These are phyloP conservation scores for Boletus rufocinnamomeus DNA, from an alignment of 768 basidiomycete genomes.

Conservation along the genomic window DNA sequence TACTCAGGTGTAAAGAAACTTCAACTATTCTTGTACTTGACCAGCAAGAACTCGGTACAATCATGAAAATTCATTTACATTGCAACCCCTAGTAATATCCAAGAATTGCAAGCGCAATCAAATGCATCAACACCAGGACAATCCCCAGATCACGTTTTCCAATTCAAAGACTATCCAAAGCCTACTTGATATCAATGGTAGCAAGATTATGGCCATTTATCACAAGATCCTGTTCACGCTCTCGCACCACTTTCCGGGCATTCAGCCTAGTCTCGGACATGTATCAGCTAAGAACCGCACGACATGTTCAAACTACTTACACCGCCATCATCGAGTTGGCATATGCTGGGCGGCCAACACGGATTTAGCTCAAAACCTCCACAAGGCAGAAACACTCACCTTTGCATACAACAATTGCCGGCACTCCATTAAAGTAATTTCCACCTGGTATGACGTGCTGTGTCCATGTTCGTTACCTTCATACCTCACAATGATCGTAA, in stretches of 20 bases:
- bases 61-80: no score
- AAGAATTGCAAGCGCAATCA: background rate
- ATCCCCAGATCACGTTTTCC: background rate
- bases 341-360: constrained; percentile 1
- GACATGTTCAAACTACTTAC: background rate
- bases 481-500: background rate
- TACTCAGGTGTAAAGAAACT: no score
- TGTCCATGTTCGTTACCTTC: background rate
- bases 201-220: background rate
- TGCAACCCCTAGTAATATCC: no score
- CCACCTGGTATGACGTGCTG: constrained; percentile 3
- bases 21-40: no score
- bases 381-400: background rate
- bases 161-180: no score
- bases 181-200: background rate
- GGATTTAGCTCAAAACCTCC: background rate
- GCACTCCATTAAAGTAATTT: background rate
- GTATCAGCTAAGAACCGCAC: background rate
- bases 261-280: background rate
- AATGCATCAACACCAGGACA: background rate
- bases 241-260: constrained; percentile 6
- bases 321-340: constrained; percentile 15
- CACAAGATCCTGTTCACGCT: background rate
- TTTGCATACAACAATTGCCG: constrained; percentile 7
- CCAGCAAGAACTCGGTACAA: no score